Evolutionary conservation across 148 eudicot species (phyloP).

Genomic region (Rhododendron ferrugineum): DNA sequence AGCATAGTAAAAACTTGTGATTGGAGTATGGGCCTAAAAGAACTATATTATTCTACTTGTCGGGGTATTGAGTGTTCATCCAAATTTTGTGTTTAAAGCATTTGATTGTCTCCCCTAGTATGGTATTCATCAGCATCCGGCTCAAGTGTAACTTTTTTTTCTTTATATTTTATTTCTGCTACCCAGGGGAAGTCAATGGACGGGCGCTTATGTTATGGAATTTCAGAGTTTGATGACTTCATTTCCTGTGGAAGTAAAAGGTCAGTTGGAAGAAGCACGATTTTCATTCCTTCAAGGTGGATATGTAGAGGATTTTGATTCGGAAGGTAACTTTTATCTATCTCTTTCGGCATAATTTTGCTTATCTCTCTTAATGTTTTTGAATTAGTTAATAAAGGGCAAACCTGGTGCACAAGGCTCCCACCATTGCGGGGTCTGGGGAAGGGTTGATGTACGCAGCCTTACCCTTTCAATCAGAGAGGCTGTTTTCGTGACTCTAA

Average conservation of each 20-base stretch:
- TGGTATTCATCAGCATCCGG: background rate
- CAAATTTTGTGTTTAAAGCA: background rate
- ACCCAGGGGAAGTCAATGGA: constrained; percentile 82
- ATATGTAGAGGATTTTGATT: constrained; percentile 60
- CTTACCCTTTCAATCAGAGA: too few relatives aligned
- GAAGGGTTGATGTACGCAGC: too few relatives aligned
- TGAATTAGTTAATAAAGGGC: background rate
- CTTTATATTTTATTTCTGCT: background rate
- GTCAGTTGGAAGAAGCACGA: constrained; percentile 56
- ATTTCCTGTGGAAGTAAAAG: constrained; percentile 27
- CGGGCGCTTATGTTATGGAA: constrained; percentile 70
- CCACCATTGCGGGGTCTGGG: too few relatives aligned
- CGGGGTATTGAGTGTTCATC: background rate
- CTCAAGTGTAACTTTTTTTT: background rate
- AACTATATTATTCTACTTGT: too few relatives aligned
- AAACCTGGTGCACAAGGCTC: too few relatives aligned
- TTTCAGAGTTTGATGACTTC: constrained; percentile 55
- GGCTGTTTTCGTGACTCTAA: too few relatives aligned
- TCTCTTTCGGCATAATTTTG: background rate
- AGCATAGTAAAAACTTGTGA: background rate
- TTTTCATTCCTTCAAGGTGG: constrained; percentile 86
- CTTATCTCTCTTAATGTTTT: background rate
- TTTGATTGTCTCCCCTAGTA: background rate
- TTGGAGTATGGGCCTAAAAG: background rate
- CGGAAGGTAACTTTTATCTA: constrained; percentile 35